phyloP scores from a whole-genome alignment of 805 yeast species.

The Pichia manshurica region DNA sequence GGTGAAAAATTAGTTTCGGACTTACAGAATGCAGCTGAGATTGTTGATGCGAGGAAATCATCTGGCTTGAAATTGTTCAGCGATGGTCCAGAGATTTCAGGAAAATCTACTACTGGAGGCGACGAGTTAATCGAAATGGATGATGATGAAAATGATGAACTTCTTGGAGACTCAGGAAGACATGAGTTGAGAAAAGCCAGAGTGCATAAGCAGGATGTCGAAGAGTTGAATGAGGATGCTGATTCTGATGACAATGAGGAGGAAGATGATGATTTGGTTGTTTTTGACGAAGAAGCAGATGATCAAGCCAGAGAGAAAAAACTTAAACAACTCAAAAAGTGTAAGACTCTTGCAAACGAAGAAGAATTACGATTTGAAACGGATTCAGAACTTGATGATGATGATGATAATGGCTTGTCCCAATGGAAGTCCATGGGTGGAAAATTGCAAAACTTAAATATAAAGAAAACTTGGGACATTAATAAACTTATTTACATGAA shows the following conservation, averaged over 20 bases:
- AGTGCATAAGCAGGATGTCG: constrained; percentile 48
- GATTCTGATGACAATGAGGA: constrained; percentile 40
- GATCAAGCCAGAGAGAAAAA: constrained; percentile 39
- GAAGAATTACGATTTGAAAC: constrained; percentile 41
- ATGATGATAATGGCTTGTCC: constrained; percentile 33
- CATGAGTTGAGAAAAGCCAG: constrained; percentile 55
- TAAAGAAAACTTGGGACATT: constrained; percentile 66
- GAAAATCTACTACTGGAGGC: constrained; percentile 35
- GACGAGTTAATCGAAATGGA: constrained; percentile 30
- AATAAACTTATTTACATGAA: constrained; percentile 75
- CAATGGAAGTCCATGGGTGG: constrained; percentile 50
- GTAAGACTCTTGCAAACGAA: background rate
- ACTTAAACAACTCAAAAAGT: constrained; percentile 30
- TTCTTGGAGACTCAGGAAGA: constrained; percentile 53
- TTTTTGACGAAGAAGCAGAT: constrained; percentile 36
- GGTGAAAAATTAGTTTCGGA: constrained; percentile 84
- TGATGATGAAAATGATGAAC: constrained; percentile 24
- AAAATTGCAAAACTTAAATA: constrained; percentile 47
- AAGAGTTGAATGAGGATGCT: constrained; percentile 42
- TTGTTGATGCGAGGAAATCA: constrained; percentile 46
- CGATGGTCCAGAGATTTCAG: constrained; percentile 31
- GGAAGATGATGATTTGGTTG: constrained; percentile 26
- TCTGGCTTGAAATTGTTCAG: constrained; percentile 73
- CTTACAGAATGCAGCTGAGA: constrained; percentile 62
- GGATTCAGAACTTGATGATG: constrained; percentile 45